A percentile compares a stretch with the other conserved stretches of the same genome.
These are phyloP conservation scores for Mucuna pruriens DNA, from an alignment of 306 rosid species.

Conservation along the genomic window DNA sequence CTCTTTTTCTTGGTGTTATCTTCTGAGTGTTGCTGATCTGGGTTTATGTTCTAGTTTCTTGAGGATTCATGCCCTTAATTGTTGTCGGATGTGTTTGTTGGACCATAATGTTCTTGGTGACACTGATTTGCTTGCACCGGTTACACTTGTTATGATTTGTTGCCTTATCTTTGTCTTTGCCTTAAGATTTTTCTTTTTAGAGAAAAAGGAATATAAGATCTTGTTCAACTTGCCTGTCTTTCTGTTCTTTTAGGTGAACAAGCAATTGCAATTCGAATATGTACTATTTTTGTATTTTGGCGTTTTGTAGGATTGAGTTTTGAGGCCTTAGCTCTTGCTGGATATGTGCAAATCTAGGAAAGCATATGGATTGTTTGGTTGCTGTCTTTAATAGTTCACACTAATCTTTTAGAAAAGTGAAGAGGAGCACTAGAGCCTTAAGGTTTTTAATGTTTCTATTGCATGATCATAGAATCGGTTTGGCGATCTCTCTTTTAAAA, in stretches of 20 bases:
- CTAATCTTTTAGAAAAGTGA: background rate
- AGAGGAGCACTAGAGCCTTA: background rate
- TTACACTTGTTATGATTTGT: constrained; percentile 18
- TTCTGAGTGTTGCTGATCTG: constrained; percentile 31
- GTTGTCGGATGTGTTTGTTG: constrained; percentile 20
- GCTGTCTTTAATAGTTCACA: background rate
- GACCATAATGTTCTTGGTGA: constrained; percentile 16
- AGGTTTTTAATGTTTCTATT: constrained; percentile 14
- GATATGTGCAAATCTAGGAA: constrained; percentile 20
- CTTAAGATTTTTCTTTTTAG: background rate
- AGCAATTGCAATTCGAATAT: background rate
- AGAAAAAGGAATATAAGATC: constrained; percentile 16
- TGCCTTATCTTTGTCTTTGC: background rate
- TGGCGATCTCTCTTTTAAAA: background rate
- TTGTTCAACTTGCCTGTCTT: background rate
- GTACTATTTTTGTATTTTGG: background rate
- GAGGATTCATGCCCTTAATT: background rate
- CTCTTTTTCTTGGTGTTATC: constrained; percentile 21
- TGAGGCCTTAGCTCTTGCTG: constrained; percentile 6
- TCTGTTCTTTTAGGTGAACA: background rate
- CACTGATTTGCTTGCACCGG: constrained; percentile 7
- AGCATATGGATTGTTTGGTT: background rate
- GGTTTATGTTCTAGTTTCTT: background rate
- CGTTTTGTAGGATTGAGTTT: background rate
- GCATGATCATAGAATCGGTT: background rate